These are phyloP conservation scores for Gracilaria caudata DNA, from an alignment of 23 red algal species.

Conservation along the genomic window DNA sequence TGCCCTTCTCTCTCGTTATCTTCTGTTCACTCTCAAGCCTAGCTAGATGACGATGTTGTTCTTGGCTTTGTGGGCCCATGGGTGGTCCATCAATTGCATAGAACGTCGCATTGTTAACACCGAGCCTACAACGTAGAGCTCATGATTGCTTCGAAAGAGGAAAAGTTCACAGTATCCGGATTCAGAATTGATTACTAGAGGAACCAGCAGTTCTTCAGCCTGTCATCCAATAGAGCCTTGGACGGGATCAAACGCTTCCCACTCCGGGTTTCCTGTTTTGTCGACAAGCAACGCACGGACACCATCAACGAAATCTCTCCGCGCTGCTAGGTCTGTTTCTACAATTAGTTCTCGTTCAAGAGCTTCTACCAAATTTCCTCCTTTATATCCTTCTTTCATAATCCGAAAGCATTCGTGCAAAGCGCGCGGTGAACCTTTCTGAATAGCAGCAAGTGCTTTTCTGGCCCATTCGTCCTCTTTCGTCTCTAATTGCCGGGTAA, in stretches of 20 bases:
- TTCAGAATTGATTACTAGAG: not conserved
- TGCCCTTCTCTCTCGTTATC: too few species aligned
- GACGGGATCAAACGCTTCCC: not conserved
- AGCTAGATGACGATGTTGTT: too few species aligned
- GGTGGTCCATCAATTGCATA: too few species aligned
- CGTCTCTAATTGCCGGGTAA: not conserved
- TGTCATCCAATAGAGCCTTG: not conserved
- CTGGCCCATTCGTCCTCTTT: slow-evolving; percentile 28
- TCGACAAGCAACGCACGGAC: slow-evolving; percentile 49
- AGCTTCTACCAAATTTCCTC: slow-evolving; percentile 3
- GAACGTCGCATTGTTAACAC: too few species aligned
- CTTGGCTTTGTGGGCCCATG: too few species aligned
- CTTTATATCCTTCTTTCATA: slow-evolving; percentile 55
- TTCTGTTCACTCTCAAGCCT: too few species aligned
- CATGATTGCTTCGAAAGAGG: too few species aligned
- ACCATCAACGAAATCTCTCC: slow-evolving; percentile 49
- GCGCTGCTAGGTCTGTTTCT: slow-evolving; percentile 20
- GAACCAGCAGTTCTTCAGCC: not conserved
- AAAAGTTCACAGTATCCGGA: not conserved
- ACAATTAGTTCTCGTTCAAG: slow-evolving; percentile 35
- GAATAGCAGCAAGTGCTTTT: slow-evolving; percentile 20
- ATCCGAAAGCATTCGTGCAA: slow-evolving; percentile 37
- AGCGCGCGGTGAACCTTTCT: slow-evolving; percentile 33
- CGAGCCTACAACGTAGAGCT: too few species aligned
- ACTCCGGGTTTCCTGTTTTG: slow-evolving; percentile 47